A percentile compares a stretch with the other conserved stretches of the same genome.
These are phyloP conservation scores for Lobosporangium transversale DNA, from an alignment of 192 early-diverging fungal genomes.

Conservation along the genomic window DNA sequence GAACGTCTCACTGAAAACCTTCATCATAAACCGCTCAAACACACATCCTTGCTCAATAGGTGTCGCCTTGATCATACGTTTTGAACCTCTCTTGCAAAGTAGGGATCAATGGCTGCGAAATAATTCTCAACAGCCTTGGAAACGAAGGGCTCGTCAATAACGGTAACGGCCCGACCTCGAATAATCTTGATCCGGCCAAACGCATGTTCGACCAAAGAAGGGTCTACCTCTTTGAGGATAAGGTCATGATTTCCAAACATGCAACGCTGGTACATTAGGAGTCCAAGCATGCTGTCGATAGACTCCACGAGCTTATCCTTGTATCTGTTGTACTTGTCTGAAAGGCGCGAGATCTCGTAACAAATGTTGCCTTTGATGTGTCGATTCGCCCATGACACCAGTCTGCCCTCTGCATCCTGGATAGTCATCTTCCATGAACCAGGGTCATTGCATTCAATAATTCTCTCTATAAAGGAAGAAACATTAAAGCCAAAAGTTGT, in stretches of 20 bases:
- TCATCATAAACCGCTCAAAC: conserved; percentile 6
- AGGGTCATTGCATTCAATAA: conserved; percentile 6
- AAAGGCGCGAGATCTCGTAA: conserved; percentile 12
- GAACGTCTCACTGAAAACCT: conserved; percentile 24
- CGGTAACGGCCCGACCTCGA: conserved; percentile 9
- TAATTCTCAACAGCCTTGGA: conserved; percentile 19
- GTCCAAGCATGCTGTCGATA: conserved; percentile 29
- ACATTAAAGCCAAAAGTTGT: conserved; percentile 15
- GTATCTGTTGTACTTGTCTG: conserved; percentile 26
- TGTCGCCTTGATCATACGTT: neutral
- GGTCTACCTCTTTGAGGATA: conserved; percentile 26
- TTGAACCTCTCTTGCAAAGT: neutral
- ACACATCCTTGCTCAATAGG: conserved; percentile 8
- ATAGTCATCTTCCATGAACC: conserved; percentile 14
- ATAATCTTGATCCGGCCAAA: conserved; percentile 37
- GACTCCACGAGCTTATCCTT: conserved; percentile 24
- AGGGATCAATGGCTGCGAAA: conserved; percentile 12
- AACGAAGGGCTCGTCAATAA: conserved; percentile 30
- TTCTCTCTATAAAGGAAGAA: conserved; percentile 8
- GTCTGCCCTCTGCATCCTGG: conserved; percentile 25
- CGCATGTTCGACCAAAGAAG: conserved; percentile 24
- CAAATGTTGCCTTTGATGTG: conserved; percentile 33
- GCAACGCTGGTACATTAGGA: conserved; percentile 29
- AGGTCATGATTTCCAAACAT: conserved; percentile 32
- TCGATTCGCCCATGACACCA: conserved; percentile 15